Base-by-base conservation (phyloP, 106 monocot genomes). In the Dendrobium huoshanense region DNA sequence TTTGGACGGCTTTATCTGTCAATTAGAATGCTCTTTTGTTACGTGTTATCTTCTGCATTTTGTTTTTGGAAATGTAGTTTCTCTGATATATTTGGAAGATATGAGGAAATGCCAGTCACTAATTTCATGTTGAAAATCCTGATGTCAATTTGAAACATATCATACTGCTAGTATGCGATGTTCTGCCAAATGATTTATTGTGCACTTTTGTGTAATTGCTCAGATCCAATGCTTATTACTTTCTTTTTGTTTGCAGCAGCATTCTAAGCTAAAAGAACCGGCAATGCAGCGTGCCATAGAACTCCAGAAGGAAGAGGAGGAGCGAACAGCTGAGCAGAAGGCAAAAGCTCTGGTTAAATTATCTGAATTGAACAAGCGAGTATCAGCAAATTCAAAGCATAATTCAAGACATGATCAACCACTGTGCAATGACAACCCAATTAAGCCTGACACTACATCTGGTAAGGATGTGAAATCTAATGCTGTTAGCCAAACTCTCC, bases 341-440 rank as follows among this genome's bases (percentile, higher is more conserved):
- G 92, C 98, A 33, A 99, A 93, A 80, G 95, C 95, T 85, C 91
- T 91, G n/a, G 95, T 91, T 41, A 99, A 99, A 83, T 83, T 99
- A 72, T 93, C 95, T 85, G 98, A 91, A 80, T 77, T 95, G 77
- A 93, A 99, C 79, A 83, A 84, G 27, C 83, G 95, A 40, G 83
- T 88, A 42, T 75, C 81, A 70, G 80, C 70, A 80, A 88, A 24
- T 74, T 75, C 77, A 22, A 90, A 72, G 37, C 58, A 83, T 59
- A 78, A 83, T 16, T 24, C 31, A 6, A 56, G 37, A 75, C 65
- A 31, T 58, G 54, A 27, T 82, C 41, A 72, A 77, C 40, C 56
- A 84, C 67, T 45, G 37, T 77, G 11, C 70, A 73, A 41, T 77
- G 81, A 55, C 51, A 17, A 11, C 59, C 59, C 45, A 41, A 54